Percentiles rank a stretch among this genome's conserved stretches.
These are phyloP conservation scores for Amanita rubescens DNA, from an alignment of 768 basidiomycete genomes.

Conservation along the genomic window DNA sequence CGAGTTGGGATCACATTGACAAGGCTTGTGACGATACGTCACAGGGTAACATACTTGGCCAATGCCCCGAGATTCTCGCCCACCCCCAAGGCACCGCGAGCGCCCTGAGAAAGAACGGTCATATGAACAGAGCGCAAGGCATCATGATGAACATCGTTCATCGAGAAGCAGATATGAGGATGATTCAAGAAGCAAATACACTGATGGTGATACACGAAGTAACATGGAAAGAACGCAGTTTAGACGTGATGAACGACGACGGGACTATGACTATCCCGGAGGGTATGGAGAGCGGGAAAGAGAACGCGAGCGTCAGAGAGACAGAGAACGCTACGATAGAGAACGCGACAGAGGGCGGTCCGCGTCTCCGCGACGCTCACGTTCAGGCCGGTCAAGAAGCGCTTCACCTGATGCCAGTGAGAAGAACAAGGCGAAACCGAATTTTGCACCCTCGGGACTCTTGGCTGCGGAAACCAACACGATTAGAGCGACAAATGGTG, in stretches of 20 bases:
- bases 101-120: not conserved
- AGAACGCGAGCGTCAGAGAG: slow-evolving; percentile 12
- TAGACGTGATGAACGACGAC: not conserved
- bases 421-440: slow-evolving; percentile 77
- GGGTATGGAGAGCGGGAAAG: slow-evolving; percentile 10
- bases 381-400: slow-evolving; percentile 36
- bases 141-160: not conserved
- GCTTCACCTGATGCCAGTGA: slow-evolving; percentile 14
- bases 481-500: slow-evolving; percentile 67
- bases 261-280: slow-evolving; percentile 2
- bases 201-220: not conserved
- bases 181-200: not conserved
- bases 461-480: slow-evolving; percentile 97
- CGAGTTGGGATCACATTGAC: too few relatives aligned
- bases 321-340: slow-evolving; percentile 11
- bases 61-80: slow-evolving; percentile 1
- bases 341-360: slow-evolving; percentile 31
- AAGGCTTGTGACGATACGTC: too few relatives aligned
- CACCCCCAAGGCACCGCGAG: not conserved
- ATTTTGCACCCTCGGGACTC: slow-evolving; percentile 82
- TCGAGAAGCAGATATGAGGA: not conserved
- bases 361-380: slow-evolving; percentile 30
- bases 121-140: not conserved
- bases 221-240: not conserved
- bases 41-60: not conserved